Percentiles rank a stretch among this genome's conserved stretches.
phyloP scores from a whole-genome alignment of 2,329 filamentous ascomycete species.

The Paracoccidioides brasiliensis region DNA sequence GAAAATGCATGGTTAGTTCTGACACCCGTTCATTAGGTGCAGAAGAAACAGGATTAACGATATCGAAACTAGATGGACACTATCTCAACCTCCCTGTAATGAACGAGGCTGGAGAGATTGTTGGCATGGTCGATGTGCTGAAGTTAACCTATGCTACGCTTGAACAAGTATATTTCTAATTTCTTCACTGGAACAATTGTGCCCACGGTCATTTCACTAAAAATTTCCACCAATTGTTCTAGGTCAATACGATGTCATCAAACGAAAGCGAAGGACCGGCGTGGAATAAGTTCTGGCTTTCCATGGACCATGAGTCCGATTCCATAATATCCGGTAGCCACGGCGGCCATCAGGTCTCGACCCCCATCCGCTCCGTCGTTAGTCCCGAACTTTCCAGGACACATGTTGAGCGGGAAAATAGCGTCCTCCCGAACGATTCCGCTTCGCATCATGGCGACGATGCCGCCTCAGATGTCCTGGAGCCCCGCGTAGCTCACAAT shows the following conservation, averaged over 20 bases:
- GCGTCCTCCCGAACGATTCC: constrained; percentile 83
- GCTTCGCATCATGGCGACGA: constrained; percentile 82
- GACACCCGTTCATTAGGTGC: not conserved
- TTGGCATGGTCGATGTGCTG: constrained; percentile 97
- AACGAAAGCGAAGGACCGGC: constrained; percentile 85
- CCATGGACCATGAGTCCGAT: constrained; percentile 85
- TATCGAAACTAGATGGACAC: constrained; percentile 59
- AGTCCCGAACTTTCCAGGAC: constrained; percentile 61
- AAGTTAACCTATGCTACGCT: constrained; percentile 97
- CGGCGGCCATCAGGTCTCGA: constrained; percentile 54
- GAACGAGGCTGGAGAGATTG: constrained; percentile 93
- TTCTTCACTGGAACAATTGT: not conserved
- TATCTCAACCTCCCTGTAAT: constrained; percentile 97
- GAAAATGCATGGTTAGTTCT: constrained; percentile 86
- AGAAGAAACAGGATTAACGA: constrained; percentile 7
- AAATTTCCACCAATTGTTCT: constrained; percentile 1
- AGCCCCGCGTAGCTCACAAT: constrained; percentile 40
- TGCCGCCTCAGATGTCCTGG: constrained; percentile 53
- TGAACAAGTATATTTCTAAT: constrained; percentile 56
- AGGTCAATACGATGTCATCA: constrained; percentile 82
- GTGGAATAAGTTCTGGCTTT: constrained; percentile 99
- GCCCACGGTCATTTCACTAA: not conserved
- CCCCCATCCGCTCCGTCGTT: constrained; percentile 61
- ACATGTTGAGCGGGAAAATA: constrained; percentile 58
- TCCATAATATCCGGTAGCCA: constrained; percentile 72